A percentile compares a stretch with the other conserved stretches of the same genome.
These are phyloP conservation scores for Chaetoscypha palmicola DNA, from an alignment of 2,329 filamentous ascomycete species.

Conservation along the genomic window DNA sequence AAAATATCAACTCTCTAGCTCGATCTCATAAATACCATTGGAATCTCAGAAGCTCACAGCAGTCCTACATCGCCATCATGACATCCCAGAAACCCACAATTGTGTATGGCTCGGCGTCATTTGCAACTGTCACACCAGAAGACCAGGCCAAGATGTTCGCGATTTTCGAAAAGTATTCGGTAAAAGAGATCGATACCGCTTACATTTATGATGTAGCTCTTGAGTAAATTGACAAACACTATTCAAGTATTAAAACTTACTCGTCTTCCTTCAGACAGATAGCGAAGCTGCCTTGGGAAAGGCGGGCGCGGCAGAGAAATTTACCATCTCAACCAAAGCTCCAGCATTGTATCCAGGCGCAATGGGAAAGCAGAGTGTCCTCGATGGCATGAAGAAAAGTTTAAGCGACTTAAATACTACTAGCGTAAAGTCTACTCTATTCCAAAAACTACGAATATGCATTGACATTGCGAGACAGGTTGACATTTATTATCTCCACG, in stretches of 20 bases:
- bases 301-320: constrained; percentile 17
- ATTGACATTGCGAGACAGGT: constrained; percentile 34
- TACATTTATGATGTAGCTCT: neutral
- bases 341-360: constrained; percentile 15
- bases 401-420: constrained; percentile 20
- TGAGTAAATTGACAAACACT: neutral
- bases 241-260: too few relatives aligned
- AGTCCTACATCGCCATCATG: too few relatives aligned
- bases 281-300: constrained; percentile 23
- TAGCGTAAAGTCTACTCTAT: constrained; percentile 13
- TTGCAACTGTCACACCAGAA: neutral
- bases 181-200: neutral
- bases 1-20: too few relatives aligned
- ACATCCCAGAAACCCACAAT: too few relatives aligned
- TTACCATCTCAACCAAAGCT: constrained; percentile 26
- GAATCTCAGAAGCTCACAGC: too few relatives aligned
- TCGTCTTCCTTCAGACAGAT: too few relatives aligned
- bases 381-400: constrained; percentile 22
- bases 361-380: constrained; percentile 20
- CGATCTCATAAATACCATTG: too few relatives aligned
- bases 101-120: neutral
- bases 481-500: constrained; percentile 54
- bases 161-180: neutral
- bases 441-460: neutral
- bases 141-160: neutral